Evolutionary conservation across 2,329 filamentous ascomycete species (phyloP).

Genomic region (Pseudohalonectria lignicola): DNA sequence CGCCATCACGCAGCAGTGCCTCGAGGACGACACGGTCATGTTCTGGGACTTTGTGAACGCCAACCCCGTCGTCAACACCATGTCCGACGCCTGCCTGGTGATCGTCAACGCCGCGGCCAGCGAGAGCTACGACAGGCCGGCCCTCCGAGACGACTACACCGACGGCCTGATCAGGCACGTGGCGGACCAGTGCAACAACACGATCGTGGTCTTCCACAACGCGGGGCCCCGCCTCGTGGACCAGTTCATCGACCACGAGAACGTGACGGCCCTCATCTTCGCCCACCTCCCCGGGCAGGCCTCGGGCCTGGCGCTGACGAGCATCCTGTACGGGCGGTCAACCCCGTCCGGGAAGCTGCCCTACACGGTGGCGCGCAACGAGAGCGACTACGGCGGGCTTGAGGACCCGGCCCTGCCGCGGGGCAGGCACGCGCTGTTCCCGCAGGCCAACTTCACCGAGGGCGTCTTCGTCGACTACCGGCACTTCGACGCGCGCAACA

Average conservation of each 20-base stretch:
- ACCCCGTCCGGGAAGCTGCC: conserved; percentile 48
- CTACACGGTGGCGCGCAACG: conserved; percentile 46
- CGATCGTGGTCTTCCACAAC: conserved; percentile 55
- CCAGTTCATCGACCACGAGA: conserved; percentile 48
- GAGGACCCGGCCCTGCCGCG: conserved; percentile 25
- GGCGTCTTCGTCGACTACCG: conserved; percentile 43
- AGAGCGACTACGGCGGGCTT: conserved; percentile 40
- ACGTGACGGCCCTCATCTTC: conserved; percentile 52
- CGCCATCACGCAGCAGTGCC: conserved; percentile 38
- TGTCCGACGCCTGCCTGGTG: conserved; percentile 54
- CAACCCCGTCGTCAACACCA: conserved; percentile 35
- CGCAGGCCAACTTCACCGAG: conserved; percentile 36
- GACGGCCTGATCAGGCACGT: conserved; percentile 46
- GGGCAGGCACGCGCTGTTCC: conserved; percentile 38
- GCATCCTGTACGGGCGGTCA: conserved; percentile 44
- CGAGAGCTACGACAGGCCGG: conserved; percentile 55
- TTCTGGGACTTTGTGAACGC: conserved; percentile 45
- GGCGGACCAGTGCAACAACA: conserved; percentile 47
- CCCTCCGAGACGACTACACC: conserved; percentile 54
- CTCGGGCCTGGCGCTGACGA: conserved; percentile 41
- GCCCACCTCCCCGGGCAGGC: conserved; percentile 55
- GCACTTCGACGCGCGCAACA: conserved; percentile 35
- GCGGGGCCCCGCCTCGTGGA: conserved; percentile 49
- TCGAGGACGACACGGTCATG: conserved; percentile 43
- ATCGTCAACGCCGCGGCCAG: conserved; percentile 57